Evolutionary conservation across 805 yeast species (phyloP), one percentile per base, ranked within the genome.

Genomic region (Wickerhamomyces hampshirensis): DNA sequence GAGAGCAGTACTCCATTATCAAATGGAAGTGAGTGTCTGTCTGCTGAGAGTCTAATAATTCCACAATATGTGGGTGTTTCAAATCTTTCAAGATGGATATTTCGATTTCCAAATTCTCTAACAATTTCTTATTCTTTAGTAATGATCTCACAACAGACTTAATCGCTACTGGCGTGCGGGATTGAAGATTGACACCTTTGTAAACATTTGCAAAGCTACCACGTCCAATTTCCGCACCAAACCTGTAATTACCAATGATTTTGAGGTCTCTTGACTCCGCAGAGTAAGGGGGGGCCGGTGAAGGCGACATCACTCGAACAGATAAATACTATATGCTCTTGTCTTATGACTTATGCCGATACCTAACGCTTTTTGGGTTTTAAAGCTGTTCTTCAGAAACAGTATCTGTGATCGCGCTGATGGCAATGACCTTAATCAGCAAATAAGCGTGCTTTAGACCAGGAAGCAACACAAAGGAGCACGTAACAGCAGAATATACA

Each of bases 181-280:
- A 68, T 30, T 63, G 59, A 13, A 65, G 59, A 50, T 80, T 69
- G 39, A 72, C 68, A 35, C 96, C 96, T 61, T 86, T 88, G 66
- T 84, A 91, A 18, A 93, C 98, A 43, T 81, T 83, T 50, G 98
- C 98, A 66, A 93, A 93, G 7, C 95, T 84, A 23, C 98, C 98
- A 51, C 84, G 79, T 17, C 98, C 98, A 36, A 93, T 91, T 58
- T 88, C 95, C 3, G 53, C 43, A 3, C 58, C 59, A 12, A 51
- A 39, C 34, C 48, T 51, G 44, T 50, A 54, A 29, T 43, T 40
- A 16, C 51, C 58, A 13, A 50, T 44, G 34, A 50, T 39, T 35
- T 46, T 47, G 24, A 29, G 33, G 13, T 39, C 40, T 24, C 40
- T 21, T 21, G 24, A 21, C 24, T 8, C 10, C 24, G 10, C 10